Percentiles rank a stretch among this genome's conserved stretches.
These are phyloP conservation scores for Saccharomycopsis crataegensis DNA, from an alignment of 1,139 yeast genomes.

Conservation along the genomic window DNA sequence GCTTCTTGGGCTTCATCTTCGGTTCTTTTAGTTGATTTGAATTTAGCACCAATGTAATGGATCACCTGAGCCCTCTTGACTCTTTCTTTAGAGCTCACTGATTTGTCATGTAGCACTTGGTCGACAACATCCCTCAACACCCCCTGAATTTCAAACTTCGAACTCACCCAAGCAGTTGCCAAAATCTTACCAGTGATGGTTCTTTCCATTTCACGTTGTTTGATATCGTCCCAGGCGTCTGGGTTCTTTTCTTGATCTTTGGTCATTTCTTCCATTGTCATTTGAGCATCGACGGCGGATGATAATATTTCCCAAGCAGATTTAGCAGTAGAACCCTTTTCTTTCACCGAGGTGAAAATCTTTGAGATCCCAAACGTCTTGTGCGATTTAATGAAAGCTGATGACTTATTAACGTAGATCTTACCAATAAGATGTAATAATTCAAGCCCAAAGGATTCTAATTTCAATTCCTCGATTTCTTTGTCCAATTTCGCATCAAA, in stretches of 20 bases:
- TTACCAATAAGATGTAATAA: constrained; percentile 65
- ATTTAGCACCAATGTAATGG: constrained; percentile 48
- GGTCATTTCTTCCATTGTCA: constrained; percentile 62
- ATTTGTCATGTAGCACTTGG: constrained; percentile 49
- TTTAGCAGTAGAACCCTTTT: constrained; percentile 64
- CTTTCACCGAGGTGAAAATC: constrained; percentile 61
- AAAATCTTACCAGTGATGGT: constrained; percentile 65
- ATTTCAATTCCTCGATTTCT: constrained; percentile 65
- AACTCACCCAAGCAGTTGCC: constrained; percentile 75
- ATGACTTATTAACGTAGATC: constrained; percentile 55
- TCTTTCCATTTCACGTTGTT: constrained; percentile 57
- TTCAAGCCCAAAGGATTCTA: constrained; percentile 79
- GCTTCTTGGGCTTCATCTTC: constrained; percentile 71
- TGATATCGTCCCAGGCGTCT: constrained; percentile 42
- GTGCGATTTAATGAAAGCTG: constrained; percentile 46
- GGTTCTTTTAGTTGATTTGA: constrained; percentile 49
- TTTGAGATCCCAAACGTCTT: constrained; percentile 62
- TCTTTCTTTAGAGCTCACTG: constrained; percentile 43
- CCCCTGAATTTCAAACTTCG: constrained; percentile 66
- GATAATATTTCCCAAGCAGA: constrained; percentile 63
- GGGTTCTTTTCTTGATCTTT: constrained; percentile 49
- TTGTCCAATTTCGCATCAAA: constrained; percentile 37
- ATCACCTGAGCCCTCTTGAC: constrained; percentile 54
- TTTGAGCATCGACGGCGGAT: constrained; percentile 69
- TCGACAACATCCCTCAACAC: constrained; percentile 62